Base-by-base conservation (phyloP, 768 basidiomycete genomes). In the Suillus variegatus region DNA sequence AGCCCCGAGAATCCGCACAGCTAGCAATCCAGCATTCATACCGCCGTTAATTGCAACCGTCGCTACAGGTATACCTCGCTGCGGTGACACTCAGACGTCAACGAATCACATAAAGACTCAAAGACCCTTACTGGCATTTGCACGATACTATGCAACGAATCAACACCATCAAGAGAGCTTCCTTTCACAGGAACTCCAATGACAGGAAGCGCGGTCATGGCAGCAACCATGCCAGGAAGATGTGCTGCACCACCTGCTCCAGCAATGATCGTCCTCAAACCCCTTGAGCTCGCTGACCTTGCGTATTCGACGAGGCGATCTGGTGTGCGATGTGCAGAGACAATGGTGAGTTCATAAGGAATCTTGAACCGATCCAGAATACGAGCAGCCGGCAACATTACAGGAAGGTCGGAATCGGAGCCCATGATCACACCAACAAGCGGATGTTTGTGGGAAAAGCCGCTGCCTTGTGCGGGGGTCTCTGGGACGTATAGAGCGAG, bases 211-310 rank as follows among this genome's bases (percentile, higher is more conserved):
- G 88, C 82, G 0, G 95, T 97, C 90, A 97, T 89, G 22, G 93
- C 90, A 6, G 97, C 97, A 1, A 98, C 94, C 97, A 99, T 99
- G 0, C 97, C 97, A 0, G 97, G 97, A 2, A 99, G 80, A 79
- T 99, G 97, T 6, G 97, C 97, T 1, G 97, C 97, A 0, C 97
- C 97, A n/a, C 97, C 97, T 7, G 97, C 97, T 7, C 97, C 97
- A 2, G 97, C 97, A 51, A 99, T 90, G 76, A 99, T 87, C 5
- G 85, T 86, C 55, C 91, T 79, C 49, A 92, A 69, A 3, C 92
- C 92, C 6, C 91, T 81, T 20, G 82, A 75, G 1, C 84, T 82
- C 0, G 95, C 96, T 10, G 85, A 84, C 54, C 88, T 82, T 2
- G 97, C 91, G 68, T 96, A 98, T 65, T 88, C 83, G 25, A 92